A percentile compares a stretch with the other conserved stretches of the same genome.
Evolutionary conservation across 148 eudicot species (phyloP).

Genomic region (Agrostemma githago): DNA sequence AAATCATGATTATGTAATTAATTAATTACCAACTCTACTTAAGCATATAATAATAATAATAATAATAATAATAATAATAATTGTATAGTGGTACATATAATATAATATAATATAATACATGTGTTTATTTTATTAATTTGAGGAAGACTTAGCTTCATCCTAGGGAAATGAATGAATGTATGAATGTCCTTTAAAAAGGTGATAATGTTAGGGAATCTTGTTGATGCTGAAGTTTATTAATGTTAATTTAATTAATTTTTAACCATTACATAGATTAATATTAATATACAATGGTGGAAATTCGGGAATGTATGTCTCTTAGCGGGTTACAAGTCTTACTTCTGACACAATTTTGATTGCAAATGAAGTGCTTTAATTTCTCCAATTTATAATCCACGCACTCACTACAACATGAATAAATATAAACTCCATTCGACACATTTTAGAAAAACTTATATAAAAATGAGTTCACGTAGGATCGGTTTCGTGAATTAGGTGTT

Average conservation of each 20-base stretch:
- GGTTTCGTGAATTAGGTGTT: too few relatives aligned
- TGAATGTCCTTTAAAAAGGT: conserved; percentile 25
- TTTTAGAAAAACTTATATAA: too few relatives aligned
- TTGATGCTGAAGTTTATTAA: conserved; percentile 21
- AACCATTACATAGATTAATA: not conserved
- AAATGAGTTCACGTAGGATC: too few relatives aligned
- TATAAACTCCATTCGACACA: too few relatives aligned
- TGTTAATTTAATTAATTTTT: conserved; percentile 10
- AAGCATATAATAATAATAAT: too few relatives aligned
- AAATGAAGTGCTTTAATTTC: not conserved
- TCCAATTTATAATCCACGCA: not conserved
- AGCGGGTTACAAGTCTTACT: conserved; percentile 23
- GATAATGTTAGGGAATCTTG: conserved; percentile 22
- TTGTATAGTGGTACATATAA: not conserved
- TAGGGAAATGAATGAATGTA: conserved; percentile 28
- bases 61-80: not conserved
- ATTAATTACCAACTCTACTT: too few relatives aligned
- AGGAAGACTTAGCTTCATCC: conserved; percentile 18
- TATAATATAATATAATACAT: too few relatives aligned
- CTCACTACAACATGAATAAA: not conserved
- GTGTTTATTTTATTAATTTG: not conserved
- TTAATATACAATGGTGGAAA: not conserved
- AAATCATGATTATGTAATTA: too few relatives aligned
- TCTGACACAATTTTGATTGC: conserved; percentile 17
- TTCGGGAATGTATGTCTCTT: conserved; percentile 24